These are phyloP conservation scores for Teunomyces gatunensis DNA, from an alignment of 805 yeast genomes.

Conservation along the genomic window DNA sequence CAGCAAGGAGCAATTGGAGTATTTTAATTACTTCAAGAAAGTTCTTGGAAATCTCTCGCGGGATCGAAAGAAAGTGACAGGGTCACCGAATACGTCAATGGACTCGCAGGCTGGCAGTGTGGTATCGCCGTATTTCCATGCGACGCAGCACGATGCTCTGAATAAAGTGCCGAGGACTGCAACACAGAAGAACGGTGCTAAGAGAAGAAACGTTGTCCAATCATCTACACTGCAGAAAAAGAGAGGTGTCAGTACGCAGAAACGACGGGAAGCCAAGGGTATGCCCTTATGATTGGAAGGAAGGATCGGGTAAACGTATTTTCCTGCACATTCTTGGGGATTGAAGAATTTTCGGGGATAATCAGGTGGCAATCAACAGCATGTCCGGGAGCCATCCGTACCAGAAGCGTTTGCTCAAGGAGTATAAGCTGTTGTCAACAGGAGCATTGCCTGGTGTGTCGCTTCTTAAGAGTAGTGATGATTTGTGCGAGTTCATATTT, in stretches of 20 bases:
- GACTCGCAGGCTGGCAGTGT: not conserved
- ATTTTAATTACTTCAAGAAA: constrained; percentile 40
- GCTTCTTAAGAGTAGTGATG: constrained; percentile 17
- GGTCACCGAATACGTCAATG: constrained; percentile 1
- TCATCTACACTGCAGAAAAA: not conserved
- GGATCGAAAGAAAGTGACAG: constrained; percentile 24
- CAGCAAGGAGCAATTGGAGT: constrained; percentile 25
- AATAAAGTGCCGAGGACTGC: not conserved
- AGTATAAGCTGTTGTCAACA: constrained; percentile 16
- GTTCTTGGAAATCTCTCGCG: constrained; percentile 29
- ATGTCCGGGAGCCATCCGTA: constrained; percentile 21
- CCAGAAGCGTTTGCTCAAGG: constrained; percentile 28
- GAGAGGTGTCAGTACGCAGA: not conserved
- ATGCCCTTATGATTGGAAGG: not conserved
- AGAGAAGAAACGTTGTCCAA: not conserved
- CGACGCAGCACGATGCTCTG: constrained; percentile 8
- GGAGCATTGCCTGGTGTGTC: constrained; percentile 21
- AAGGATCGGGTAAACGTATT: no score
- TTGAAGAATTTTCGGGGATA: no score
- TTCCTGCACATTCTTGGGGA: no score
- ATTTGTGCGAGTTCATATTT: constrained; percentile 20
- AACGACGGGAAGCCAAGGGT: constrained; percentile 5
- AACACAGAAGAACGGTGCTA: not conserved
- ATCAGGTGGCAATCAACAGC: not conserved
- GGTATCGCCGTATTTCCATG: constrained; percentile 2